Conservation (phyloP, 1,139 yeast species). For the Kurtzmaniella quercitrusa region DNA sequence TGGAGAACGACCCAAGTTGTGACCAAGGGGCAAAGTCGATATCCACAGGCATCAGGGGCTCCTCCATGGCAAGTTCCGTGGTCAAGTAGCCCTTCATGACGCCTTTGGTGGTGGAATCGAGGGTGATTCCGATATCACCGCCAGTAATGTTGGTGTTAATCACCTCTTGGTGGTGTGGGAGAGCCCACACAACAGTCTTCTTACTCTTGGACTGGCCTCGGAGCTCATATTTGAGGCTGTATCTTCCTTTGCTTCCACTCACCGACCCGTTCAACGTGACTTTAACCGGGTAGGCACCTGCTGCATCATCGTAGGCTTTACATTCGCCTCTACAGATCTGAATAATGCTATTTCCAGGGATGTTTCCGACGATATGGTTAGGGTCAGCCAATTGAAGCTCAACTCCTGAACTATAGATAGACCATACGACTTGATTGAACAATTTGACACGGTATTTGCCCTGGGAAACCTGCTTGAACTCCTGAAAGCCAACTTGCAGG, state of each 20-base stretch:
- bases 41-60: conserved; percentile 41
- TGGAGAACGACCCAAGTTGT: conserved; percentile 24
- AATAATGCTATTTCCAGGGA: conserved; percentile 27
- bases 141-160: conserved; percentile 21
- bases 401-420: conserved; percentile 32
- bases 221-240: conserved; percentile 25
- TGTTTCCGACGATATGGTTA: conserved; percentile 46
- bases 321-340: conserved; percentile 47
- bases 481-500: conserved; percentile 62
- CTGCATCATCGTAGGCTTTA: conserved; percentile 47
- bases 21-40: conserved; percentile 61
- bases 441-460: conserved; percentile 30
- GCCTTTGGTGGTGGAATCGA: conserved; percentile 72
- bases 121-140: conserved; percentile 28
- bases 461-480: conserved; percentile 22
- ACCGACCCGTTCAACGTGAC: conserved; percentile 23
- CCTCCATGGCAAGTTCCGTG: conserved; percentile 45
- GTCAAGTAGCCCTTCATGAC: conserved; percentile 56
- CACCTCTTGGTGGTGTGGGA: conserved; percentile 65
- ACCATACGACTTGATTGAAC: conserved; percentile 41
- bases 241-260: conserved; percentile 22
- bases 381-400: conserved; percentile 44
- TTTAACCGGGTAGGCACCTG: conserved; percentile 30
- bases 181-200: conserved; percentile 42
- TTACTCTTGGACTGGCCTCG: conserved; percentile 28